These are phyloP conservation scores for Ascochyta fabae DNA, from an alignment of 2,329 filamentous ascomycete species.

Conservation along the genomic window DNA sequence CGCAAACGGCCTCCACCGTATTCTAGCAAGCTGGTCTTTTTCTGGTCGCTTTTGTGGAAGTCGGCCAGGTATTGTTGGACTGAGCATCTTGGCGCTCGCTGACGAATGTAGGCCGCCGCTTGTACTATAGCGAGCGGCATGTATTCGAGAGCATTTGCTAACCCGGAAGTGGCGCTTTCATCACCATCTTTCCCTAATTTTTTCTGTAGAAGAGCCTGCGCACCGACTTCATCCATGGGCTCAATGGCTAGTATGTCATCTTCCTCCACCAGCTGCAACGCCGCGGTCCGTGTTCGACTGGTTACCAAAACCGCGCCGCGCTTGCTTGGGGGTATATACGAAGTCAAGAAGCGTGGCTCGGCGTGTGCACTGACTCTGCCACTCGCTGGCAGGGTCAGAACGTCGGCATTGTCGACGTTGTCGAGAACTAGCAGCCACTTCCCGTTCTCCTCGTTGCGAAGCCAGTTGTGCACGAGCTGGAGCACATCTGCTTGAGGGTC, in stretches of 20 bases:
- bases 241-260: conserved; percentile 10
- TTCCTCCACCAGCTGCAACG: conserved; percentile 17
- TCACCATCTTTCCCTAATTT: conserved; percentile 7
- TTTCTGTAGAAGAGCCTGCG: conserved; percentile 10
- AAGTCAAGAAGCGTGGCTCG: neutral
- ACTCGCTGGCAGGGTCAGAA: neutral
- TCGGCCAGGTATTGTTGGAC: conserved; percentile 48
- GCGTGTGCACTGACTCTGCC: too few relatives aligned
- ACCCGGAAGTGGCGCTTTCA: conserved; percentile 3
- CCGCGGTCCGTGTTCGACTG: conserved; percentile 12
- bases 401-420: conserved; percentile 23
- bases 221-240: conserved; percentile 18
- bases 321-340: conserved; percentile 17
- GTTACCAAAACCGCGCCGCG: conserved; percentile 21
- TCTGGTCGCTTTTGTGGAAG: conserved; percentile 46
- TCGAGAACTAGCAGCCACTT: conserved; percentile 30
- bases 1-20: conserved; percentile 39
- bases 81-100: conserved; percentile 20
- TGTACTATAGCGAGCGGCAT: conserved; percentile 48
- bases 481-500: conserved; percentile 22
- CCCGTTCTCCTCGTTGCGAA: neutral
- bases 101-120: conserved; percentile 42
- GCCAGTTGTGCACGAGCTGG: conserved; percentile 19
- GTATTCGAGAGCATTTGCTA: conserved; percentile 33
- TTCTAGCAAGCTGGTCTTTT: conserved; percentile 25